A percentile compares a stretch with the other conserved stretches of the same genome.
These are phyloP conservation scores for Fusarium goolgardi DNA, from an alignment of 2,329 filamentous ascomycete genomes.

Conservation along the genomic window DNA sequence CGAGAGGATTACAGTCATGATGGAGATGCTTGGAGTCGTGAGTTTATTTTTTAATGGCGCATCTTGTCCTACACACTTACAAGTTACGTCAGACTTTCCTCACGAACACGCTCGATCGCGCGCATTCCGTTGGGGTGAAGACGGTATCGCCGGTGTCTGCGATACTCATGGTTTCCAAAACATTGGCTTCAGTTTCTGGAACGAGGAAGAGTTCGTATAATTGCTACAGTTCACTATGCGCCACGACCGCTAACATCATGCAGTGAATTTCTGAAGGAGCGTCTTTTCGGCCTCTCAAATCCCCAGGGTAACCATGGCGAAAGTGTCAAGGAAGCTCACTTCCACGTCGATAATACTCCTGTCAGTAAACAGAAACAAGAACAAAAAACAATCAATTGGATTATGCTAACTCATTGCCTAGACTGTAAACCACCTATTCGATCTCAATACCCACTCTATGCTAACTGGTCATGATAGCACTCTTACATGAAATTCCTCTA, in stretches of 20 bases:
- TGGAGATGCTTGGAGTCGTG: constrained; percentile 96
- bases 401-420: constrained; percentile 47
- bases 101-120: constrained; percentile 91
- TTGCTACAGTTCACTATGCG: neutral
- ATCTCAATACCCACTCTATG: neutral
- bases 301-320: constrained; percentile 98
- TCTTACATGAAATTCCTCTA: constrained; percentile 99
- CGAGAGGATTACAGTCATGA: constrained; percentile 91
- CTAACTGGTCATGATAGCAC: constrained; percentile 66
- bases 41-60: constrained; percentile 54
- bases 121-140: constrained; percentile 94
- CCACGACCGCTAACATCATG: constrained; percentile 53
- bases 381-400: neutral
- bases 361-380: constrained; percentile 55
- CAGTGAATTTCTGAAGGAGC: constrained; percentile 93
- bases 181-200: constrained; percentile 97
- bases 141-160: constrained; percentile 93
- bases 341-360: constrained; percentile 95
- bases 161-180: constrained; percentile 93
- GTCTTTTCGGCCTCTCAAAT: constrained; percentile 94
- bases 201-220: constrained; percentile 84
- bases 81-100: constrained; percentile 77
- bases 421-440: constrained; percentile 56
- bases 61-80: constrained; percentile 30
- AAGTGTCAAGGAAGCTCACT: constrained; percentile 96